These are phyloP conservation scores for Fonsecaea pedrosoi DNA, from an alignment of 2,329 filamentous ascomycete genomes.

Conservation along the genomic window DNA sequence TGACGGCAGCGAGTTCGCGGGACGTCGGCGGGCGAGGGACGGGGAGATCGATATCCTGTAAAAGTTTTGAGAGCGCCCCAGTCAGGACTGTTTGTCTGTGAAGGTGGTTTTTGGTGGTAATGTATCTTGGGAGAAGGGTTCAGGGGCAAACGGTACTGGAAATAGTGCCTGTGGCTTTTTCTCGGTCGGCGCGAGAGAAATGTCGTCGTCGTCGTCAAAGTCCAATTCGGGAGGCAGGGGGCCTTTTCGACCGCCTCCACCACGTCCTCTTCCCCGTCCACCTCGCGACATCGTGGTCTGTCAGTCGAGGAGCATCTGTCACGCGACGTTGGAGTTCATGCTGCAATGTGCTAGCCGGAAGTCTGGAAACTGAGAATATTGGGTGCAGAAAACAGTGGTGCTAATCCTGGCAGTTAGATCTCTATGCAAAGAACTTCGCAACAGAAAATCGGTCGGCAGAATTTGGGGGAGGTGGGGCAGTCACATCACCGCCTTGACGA, in stretches of 20 bases:
- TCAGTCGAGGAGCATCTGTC: conserved; percentile 8
- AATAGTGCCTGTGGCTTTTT: conserved; percentile 37
- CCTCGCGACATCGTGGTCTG: conserved; percentile 42
- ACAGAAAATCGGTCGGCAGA: conserved; percentile 30
- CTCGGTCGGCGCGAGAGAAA: conserved; percentile 49
- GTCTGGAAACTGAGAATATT: neutral
- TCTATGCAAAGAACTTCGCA: neutral
- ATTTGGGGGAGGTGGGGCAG: conserved; percentile 21
- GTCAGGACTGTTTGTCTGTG: conserved; percentile 2
- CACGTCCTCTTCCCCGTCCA: conserved; percentile 42
- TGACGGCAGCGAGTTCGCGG: conserved; percentile 56
- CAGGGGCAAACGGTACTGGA: conserved; percentile 26
- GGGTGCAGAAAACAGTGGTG: neutral
- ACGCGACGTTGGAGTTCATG: conserved; percentile 16
- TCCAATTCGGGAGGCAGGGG: conserved; percentile 46
- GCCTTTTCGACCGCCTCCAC: conserved; percentile 12
- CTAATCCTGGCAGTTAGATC: neutral
- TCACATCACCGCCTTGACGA: conserved; percentile 26
- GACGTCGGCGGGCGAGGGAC: conserved; percentile 30
- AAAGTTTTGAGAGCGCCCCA: neutral
- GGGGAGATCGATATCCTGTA: conserved; percentile 28
- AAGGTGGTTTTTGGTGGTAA: neutral
- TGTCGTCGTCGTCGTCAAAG: conserved; percentile 47
- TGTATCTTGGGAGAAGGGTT: neutral
- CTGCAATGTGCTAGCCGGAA: neutral